phyloP scores from a whole-genome alignment of 768 basidiomycete genomes.

The Termitomyces sp. region DNA sequence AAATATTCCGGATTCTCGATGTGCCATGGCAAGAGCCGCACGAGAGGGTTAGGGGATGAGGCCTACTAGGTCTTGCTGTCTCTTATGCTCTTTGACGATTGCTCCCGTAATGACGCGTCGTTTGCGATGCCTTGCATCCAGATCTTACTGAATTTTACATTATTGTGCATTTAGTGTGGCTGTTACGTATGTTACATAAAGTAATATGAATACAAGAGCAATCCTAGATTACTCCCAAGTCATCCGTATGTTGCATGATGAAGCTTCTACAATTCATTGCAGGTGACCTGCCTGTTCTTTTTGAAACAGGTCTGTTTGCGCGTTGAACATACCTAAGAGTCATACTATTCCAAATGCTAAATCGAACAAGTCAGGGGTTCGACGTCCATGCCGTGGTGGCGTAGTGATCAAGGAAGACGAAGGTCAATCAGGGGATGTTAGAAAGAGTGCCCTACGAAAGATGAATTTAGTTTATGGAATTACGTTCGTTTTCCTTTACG shows the following conservation, averaged over 20 bases:
- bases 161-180: no score
- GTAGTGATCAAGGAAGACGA: no score
- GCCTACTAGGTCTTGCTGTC: neutral
- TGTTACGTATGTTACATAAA: no score
- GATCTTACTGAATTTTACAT: no score
- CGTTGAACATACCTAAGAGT: neutral
- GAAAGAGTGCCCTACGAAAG: no score
- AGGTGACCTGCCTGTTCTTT: neutral
- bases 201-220: neutral
- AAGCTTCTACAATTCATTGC: neutral
- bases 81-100: neutral
- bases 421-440: no score
- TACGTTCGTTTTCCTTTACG: no score
- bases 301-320: neutral
- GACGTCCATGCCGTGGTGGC: no score
- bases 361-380: neutral
- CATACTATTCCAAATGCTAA: neutral
- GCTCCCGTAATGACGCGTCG: neutral
- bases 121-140: constrained; percentile 14
- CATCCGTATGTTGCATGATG: no score
- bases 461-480: no score
- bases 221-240: neutral
- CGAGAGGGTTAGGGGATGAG: constrained; percentile 52
- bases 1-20: constrained; percentile 74
- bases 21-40: constrained; percentile 84